phyloP scores from a whole-genome alignment of 257 asterid genomes.

The Ehretia macrophylla region DNA sequence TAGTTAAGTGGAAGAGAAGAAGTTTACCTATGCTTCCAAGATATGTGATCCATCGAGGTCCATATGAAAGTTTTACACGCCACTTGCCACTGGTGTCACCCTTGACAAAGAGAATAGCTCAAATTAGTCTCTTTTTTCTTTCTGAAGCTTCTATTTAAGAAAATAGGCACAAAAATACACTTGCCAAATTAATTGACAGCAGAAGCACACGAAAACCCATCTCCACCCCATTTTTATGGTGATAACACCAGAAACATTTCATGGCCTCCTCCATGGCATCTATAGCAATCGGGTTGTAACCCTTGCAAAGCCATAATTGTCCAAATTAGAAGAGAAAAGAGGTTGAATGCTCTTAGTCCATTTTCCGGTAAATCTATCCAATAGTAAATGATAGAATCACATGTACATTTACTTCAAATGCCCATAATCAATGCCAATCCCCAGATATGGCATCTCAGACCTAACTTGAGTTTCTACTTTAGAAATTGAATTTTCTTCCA shows the following conservation, averaged over 20 bases:
- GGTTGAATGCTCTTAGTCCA: background rate
- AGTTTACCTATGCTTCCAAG: conserved; percentile 54
- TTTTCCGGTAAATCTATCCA: background rate
- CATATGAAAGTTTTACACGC: conserved; percentile 56
- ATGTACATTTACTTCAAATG: background rate
- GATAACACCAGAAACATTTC: too few relatives aligned
- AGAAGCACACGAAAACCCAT: too few relatives aligned
- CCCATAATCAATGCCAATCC: background rate
- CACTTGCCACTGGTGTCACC: conserved; percentile 36
- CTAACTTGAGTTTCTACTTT: background rate
- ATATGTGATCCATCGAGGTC: conserved; percentile 71
- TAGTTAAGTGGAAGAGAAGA: conserved; percentile 1
- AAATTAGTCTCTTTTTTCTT: conserved; percentile 1
- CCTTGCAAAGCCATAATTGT: background rate
- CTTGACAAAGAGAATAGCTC: conserved; percentile 45
- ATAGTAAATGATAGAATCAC: background rate
- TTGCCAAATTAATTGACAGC: too few relatives aligned
- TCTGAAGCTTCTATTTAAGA: background rate
- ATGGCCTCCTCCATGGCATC: too few relatives aligned
- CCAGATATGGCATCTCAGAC: background rate
- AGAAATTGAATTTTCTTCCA: background rate
- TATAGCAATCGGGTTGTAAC: too few relatives aligned
- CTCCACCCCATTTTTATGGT: too few relatives aligned
- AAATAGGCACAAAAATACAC: too few relatives aligned
- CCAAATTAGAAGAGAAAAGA: background rate